Conservation (phyloP, 2,329 filamentous ascomycete species). For the Aspergillus sp. region DNA sequence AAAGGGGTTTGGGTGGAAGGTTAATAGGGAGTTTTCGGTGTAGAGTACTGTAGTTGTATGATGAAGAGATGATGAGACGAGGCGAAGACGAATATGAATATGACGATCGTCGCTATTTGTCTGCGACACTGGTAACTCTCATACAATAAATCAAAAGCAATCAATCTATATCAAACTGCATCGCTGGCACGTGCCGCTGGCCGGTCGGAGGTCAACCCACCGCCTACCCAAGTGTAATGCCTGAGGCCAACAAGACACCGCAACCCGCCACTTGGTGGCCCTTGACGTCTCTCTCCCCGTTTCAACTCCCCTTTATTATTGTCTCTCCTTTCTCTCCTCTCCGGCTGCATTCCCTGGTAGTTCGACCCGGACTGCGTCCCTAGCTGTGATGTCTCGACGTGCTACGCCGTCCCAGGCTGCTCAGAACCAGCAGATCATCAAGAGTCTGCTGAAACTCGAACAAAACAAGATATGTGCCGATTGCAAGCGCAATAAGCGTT, state of each 20-base stretch:
- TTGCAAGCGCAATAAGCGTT: slow-evolving; percentile 98
- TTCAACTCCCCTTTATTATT: slow-evolving; percentile 2
- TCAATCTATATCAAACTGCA: slow-evolving; percentile 17
- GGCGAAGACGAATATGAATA: neutral
- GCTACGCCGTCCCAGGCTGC: slow-evolving; percentile 83
- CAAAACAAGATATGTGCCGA: slow-evolving; percentile 96
- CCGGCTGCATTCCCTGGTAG: slow-evolving; percentile 15
- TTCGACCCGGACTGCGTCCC: slow-evolving; percentile 10
- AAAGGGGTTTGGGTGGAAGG: neutral
- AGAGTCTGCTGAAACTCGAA: slow-evolving; percentile 91
- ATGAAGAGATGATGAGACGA: neutral
- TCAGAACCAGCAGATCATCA: slow-evolving; percentile 91
- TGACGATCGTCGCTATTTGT: neutral
- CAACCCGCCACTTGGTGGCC: slow-evolving; percentile 31
- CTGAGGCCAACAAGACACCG: slow-evolving; percentile 30
- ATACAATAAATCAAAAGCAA: too few species aligned
- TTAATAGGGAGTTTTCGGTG: too few species aligned
- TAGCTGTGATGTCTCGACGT: slow-evolving; percentile 41
- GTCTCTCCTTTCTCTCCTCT: slow-evolving; percentile 9
- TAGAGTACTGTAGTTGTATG: slow-evolving; percentile 10
- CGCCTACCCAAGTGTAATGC: slow-evolving; percentile 6
- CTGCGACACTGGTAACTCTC: neutral
- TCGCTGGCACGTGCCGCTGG: slow-evolving; percentile 22
- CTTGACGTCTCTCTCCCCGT: slow-evolving; percentile 19
- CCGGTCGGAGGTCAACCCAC: slow-evolving; percentile 19